Conservation (phyloP, 1,284 basidiomycete species). For the Farysia itapuensis region DNA sequence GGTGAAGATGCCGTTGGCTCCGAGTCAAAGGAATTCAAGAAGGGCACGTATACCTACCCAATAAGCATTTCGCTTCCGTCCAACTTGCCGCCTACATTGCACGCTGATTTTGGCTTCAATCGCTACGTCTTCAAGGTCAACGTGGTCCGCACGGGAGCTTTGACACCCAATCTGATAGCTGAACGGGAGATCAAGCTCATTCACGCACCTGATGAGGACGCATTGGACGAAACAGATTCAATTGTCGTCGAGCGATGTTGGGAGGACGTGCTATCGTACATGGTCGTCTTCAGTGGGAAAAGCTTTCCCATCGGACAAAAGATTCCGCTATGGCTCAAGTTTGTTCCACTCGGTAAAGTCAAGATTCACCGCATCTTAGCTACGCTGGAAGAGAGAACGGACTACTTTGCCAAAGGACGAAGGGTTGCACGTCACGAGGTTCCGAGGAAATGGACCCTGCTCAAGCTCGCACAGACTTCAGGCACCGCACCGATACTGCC, state of each 20-base stretch:
- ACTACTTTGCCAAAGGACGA: constrained; percentile 60
- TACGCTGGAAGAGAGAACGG: constrained; percentile 74
- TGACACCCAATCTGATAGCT: constrained; percentile 74
- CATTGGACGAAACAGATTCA: constrained; percentile 72
- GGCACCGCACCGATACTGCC: constrained; percentile 70
- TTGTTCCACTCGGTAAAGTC: constrained; percentile 80
- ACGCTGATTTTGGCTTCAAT: constrained; percentile 77
- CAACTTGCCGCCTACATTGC: constrained; percentile 76
- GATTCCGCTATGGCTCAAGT: constrained; percentile 77
- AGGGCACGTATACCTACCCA: constrained; percentile 90
- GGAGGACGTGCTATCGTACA: constrained; percentile 85
- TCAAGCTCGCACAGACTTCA: constrained; percentile 66
- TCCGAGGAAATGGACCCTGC: constrained; percentile 69
- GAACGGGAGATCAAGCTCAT: constrained; percentile 76
- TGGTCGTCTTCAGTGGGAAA: constrained; percentile 76
- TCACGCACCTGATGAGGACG: constrained; percentile 67
- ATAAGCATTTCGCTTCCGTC: constrained; percentile 85
- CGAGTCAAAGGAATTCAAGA: constrained; percentile 86
- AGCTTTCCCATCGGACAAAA: constrained; percentile 69
- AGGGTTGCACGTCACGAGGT: constrained; percentile 77
- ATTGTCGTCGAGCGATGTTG: constrained; percentile 87
- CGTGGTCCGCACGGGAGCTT: constrained; percentile 79
- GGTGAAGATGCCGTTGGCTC: constrained; percentile 30
- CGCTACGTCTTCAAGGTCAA: constrained; percentile 78
- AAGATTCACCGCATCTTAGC: constrained; percentile 77